A percentile compares a stretch with the other conserved stretches of the same genome.
phyloP scores from a whole-genome alignment of 345 rosid species.

The Erodium maritimum region DNA sequence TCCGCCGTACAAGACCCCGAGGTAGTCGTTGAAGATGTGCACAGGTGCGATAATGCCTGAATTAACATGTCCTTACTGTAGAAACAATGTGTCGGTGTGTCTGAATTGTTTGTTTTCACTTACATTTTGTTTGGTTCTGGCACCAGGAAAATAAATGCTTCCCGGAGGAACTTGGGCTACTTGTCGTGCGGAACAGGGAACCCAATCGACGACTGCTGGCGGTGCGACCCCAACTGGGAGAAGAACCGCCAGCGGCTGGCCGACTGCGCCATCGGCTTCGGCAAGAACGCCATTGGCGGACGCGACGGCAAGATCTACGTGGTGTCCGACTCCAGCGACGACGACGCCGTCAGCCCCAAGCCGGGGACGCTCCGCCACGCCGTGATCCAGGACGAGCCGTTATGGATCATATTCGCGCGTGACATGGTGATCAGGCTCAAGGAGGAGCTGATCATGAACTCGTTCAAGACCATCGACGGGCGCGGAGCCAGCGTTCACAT shows the following conservation, averaged over 20 bases:
- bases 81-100: too few relatives aligned
- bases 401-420: conserved; percentile 62
- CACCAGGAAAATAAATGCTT: conserved; percentile 48
- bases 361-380: conserved; percentile 65
- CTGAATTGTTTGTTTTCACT: neutral
- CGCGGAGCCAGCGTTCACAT: conserved; percentile 74
- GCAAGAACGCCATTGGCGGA: conserved; percentile 66
- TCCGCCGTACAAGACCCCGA: conserved; percentile 48
- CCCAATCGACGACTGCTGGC: conserved; percentile 82
- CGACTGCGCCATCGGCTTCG: conserved; percentile 70
- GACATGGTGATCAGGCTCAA: conserved; percentile 70
- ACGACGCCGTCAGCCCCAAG: conserved; percentile 56
- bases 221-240: conserved; percentile 72
- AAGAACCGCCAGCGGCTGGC: conserved; percentile 56
- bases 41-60: too few relatives aligned
- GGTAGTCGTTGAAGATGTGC: conserved; percentile 45
- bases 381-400: conserved; percentile 55
- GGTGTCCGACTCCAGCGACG: conserved; percentile 45
- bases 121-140: neutral
- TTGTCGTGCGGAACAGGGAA: conserved; percentile 72
- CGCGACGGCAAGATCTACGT: conserved; percentile 61
- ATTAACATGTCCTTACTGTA: too few relatives aligned
- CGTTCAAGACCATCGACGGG: conserved; percentile 73
- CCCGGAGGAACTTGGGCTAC: conserved; percentile 54
- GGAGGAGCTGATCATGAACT: conserved; percentile 75